These are phyloP conservation scores for Syzygium aqueum DNA, from an alignment of 345 rosid species.

Conservation along the genomic window DNA sequence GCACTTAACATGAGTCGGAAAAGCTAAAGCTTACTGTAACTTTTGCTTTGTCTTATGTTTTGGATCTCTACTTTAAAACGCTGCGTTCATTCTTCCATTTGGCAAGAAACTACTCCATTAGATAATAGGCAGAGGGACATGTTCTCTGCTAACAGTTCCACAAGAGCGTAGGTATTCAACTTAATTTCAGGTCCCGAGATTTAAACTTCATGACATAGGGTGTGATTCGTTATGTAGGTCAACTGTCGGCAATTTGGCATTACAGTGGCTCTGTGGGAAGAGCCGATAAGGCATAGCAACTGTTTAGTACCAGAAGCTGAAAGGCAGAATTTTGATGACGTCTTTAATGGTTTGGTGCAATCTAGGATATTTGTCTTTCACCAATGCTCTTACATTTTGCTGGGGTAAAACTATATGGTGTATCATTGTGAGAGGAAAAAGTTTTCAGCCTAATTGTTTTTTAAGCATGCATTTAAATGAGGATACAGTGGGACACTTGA, in stretches of 20 bases:
- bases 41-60: neutral
- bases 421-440: neutral
- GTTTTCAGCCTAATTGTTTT: neutral
- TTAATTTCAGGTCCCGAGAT: neutral
- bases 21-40: neutral
- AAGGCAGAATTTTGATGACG: neutral
- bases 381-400: neutral
- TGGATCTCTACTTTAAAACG: neutral
- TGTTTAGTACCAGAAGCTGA: neutral
- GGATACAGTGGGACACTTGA: no score
- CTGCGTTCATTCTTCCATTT: neutral
- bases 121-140: neutral
- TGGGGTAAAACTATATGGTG: neutral
- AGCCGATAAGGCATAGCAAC: neutral
- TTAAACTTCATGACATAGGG: neutral
- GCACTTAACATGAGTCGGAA: neutral
- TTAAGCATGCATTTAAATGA: no score
- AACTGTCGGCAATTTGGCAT: neutral
- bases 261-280: neutral
- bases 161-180: neutral
- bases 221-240: neutral
- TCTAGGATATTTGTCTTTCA: neutral
- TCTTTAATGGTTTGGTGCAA: neutral
- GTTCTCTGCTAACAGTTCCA: neutral
- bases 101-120: neutral